phyloP scores from a whole-genome alignment of 2,329 filamentous ascomycete genomes.

The Penicillium sp. region DNA sequence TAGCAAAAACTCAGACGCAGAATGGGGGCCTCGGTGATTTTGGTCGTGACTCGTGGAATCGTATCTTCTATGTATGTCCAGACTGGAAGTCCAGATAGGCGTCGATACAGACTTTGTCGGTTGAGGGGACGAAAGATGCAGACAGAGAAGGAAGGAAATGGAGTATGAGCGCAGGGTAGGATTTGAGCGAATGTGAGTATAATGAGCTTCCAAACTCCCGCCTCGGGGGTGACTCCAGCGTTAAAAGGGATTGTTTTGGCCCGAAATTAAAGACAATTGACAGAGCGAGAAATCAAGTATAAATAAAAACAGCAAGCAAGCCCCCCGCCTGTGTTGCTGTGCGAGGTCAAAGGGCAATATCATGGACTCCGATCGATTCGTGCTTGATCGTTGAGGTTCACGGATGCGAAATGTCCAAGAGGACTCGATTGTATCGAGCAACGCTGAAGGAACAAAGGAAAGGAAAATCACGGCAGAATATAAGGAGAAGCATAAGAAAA shows the following conservation, averaged over 20 bases:
- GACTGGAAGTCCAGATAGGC: conserved; percentile 1
- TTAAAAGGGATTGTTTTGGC: not conserved
- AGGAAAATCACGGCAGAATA: not conserved
- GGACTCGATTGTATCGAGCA: not conserved
- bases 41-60: conserved; percentile 26
- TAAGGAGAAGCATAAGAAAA: not conserved
- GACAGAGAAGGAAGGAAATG: not conserved
- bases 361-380: not conserved
- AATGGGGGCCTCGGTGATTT: conserved; percentile 15
- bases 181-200: not conserved
- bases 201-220: not conserved
- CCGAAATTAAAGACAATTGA: not conserved
- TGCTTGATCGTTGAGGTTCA: not conserved
- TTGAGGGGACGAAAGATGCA: conserved; percentile 5
- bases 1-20: not conserved
- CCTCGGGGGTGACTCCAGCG: not conserved
- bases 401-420: conserved; percentile 8
- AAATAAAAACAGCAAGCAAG: conserved; percentile 6
- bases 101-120: conserved; percentile 17
- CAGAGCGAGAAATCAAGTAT: not conserved
- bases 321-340: conserved; percentile 6
- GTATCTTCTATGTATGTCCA: conserved; percentile 24
- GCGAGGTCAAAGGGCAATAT: conserved; percentile 3
- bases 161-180: not conserved
- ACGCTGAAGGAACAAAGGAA: conserved; percentile 1